Percentiles rank a stretch among this genome's conserved stretches.
Evolutionary conservation across 139 green algal species (phyloP).

Genomic region (Chlamydomonas eustigma): DNA sequence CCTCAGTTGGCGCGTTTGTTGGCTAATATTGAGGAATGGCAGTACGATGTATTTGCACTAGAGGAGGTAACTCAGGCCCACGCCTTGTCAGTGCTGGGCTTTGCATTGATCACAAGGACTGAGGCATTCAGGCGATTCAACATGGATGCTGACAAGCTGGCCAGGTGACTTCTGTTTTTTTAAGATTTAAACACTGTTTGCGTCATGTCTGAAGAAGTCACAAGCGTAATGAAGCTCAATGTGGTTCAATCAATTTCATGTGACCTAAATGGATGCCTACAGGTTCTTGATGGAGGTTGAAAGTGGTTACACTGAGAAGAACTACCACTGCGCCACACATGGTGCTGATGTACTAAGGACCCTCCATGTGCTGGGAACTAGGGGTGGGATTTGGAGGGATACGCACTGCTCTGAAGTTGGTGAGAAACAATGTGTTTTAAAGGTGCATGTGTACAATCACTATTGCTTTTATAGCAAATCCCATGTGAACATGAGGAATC

Average conservation of each 20-base stretch:
- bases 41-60: constrained; percentile 58
- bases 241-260: too few species aligned
- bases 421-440: neutral
- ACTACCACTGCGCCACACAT: constrained; percentile 35
- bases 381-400: constrained; percentile 17
- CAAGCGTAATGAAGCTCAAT: too few species aligned
- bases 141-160: neutral
- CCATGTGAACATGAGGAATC: neutral
- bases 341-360: constrained; percentile 36
- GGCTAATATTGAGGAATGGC: constrained; percentile 49
- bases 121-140: constrained; percentile 32
- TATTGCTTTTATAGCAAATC: neutral
- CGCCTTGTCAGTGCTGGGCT: constrained; percentile 41
- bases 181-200: too few species aligned
- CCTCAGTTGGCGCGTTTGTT: too few species aligned
- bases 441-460: neutral
- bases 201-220: too few species aligned
- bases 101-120: constrained; percentile 36
- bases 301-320: neutral
- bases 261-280: too few species aligned
- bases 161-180: too few species aligned
- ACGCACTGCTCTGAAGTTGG: neutral
- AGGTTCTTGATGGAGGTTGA: constrained; percentile 6
- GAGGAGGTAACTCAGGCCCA: constrained; percentile 31
- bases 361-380: constrained; percentile 21